A percentile compares a stretch with the other conserved stretches of the same genome.
Conservation (phyloP, 257 asterid species). For the Coffea eugenioides region DNA sequence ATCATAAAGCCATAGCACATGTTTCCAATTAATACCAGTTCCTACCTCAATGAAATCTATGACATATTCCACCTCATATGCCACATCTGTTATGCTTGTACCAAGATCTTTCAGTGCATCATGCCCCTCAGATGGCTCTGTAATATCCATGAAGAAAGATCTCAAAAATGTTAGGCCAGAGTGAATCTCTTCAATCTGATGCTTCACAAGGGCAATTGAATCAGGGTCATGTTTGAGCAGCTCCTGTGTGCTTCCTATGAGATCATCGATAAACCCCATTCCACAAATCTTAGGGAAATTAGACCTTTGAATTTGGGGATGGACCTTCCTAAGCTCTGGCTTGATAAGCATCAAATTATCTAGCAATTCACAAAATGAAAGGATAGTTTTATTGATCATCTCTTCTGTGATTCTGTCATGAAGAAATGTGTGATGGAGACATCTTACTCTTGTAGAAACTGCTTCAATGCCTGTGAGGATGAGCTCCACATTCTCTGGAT, state of each 20-base stretch:
- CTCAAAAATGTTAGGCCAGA: not conserved
- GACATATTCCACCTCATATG: constrained; percentile 3
- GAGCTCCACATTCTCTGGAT: not conserved
- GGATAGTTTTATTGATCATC: not conserved
- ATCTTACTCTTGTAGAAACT: not conserved
- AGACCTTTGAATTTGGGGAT: not conserved
- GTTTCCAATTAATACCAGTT: not conserved
- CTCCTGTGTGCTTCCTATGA: not conserved
- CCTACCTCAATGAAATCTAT: not conserved
- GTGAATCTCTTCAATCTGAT: no score
- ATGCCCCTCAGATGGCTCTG: not conserved
- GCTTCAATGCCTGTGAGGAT: not conserved
- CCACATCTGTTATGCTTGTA: not conserved
- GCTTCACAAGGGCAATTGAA: not conserved
- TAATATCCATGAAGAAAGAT: not conserved
- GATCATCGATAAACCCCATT: not conserved
- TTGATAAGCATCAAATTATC: not conserved
- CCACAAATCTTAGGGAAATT: not conserved
- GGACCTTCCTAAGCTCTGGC: not conserved
- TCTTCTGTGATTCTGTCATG: not conserved
- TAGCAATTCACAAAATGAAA: not conserved
- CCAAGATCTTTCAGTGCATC: not conserved
- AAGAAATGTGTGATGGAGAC: not conserved
- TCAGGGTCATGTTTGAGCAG: not conserved
- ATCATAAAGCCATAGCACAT: not conserved